phyloP scores from a whole-genome alignment of 768 basidiomycete genomes.

The Dentipellis fragilis region DNA sequence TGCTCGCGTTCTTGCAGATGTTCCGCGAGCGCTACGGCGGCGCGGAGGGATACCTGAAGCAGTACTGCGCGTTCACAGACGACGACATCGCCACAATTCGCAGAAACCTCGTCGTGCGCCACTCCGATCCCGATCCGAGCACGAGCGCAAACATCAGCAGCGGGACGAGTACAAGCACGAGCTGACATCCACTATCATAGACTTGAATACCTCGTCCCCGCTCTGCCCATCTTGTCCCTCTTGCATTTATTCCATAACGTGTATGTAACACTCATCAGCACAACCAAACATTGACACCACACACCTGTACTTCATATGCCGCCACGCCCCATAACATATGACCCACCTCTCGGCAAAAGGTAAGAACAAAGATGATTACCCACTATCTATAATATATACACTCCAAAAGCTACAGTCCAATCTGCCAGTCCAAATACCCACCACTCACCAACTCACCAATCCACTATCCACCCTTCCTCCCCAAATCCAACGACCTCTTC shows the following conservation, averaged over 20 bases:
- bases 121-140: not conserved
- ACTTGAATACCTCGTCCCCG: too few relatives aligned
- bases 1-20: constrained; percentile 59
- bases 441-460: not conserved
- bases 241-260: too few relatives aligned
- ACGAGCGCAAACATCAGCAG: not conserved
- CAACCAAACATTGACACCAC: too few relatives aligned
- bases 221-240: too few relatives aligned
- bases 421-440: not conserved
- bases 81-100: constrained; percentile 54
- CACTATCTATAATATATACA: too few relatives aligned
- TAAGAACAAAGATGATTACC: too few relatives aligned
- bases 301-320: too few relatives aligned
- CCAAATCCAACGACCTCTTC: constrained; percentile 11
- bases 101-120: constrained; percentile 32
- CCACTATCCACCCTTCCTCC: constrained; percentile 5
- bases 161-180: not conserved
- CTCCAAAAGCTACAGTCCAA: too few relatives aligned
- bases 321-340: too few relatives aligned
- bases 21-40: constrained; percentile 59
- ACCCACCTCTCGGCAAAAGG: too few relatives aligned
- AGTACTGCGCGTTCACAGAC: constrained; percentile 46
- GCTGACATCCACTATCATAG: too few relatives aligned
- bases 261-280: too few relatives aligned
- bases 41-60: constrained; percentile 50